Percentiles rank a stretch among this genome's conserved stretches.
phyloP scores from a whole-genome alignment of 78 protist genomes.

The Planoprotostelium fungivorum region DNA sequence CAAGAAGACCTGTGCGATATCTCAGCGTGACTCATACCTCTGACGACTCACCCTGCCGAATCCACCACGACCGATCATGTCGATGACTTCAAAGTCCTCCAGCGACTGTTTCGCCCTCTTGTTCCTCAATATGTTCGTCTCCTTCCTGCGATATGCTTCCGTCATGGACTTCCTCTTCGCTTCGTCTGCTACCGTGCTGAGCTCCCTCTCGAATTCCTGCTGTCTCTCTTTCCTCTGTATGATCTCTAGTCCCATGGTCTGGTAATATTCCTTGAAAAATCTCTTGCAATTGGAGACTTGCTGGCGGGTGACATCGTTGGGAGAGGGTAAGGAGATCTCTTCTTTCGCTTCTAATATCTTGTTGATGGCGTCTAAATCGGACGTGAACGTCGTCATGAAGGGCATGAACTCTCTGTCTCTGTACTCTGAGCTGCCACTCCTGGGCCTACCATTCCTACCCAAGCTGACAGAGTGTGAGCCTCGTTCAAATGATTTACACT shows the following conservation, averaged over 20 bases:
- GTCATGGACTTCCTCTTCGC: not conserved
- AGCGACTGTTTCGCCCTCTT: constrained; percentile 53
- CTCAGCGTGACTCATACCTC: not conserved
- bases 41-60: constrained; percentile 60
- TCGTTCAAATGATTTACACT: not conserved
- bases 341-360: not conserved
- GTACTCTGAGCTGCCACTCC: not conserved
- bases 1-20: constrained; percentile 31
- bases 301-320: not conserved
- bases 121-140: constrained; percentile 28
- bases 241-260: not conserved
- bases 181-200: not conserved
- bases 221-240: not conserved
- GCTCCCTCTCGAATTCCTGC: not conserved
- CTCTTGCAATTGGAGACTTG: not conserved
- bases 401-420: not conserved
- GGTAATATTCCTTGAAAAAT: not conserved
- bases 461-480: not conserved
- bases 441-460: not conserved
- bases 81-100: constrained; percentile 62
- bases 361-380: not conserved
- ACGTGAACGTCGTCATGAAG: not conserved
- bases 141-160: constrained; percentile 15
- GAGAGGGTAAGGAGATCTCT: not conserved
- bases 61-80: constrained; percentile 82